phyloP scores from a whole-genome alignment of 192 early-diverging fungal genomes.

The Spinellus fusiger region DNA sequence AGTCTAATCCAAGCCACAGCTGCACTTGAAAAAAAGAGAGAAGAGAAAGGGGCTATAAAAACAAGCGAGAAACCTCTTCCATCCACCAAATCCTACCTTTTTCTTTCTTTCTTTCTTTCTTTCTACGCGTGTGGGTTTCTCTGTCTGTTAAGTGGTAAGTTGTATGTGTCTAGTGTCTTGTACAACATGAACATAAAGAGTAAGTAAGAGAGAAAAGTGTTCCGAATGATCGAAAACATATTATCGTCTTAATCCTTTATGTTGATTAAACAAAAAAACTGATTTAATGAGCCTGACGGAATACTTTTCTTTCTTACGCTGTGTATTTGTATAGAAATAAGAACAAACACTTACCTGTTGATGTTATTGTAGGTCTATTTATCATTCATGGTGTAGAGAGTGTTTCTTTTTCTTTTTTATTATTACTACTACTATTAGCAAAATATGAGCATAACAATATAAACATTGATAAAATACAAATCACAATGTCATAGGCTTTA shows the following conservation, averaged over 20 bases:
- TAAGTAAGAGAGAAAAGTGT: not conserved
- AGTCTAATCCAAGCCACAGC: not conserved
- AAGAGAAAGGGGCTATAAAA: not conserved
- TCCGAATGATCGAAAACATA: not conserved
- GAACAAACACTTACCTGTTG: too few species aligned
- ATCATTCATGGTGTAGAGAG: too few species aligned
- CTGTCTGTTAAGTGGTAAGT: not conserved
- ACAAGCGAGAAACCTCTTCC: too few species aligned
- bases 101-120: not conserved
- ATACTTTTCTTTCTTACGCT: not conserved
- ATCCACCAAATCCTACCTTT: too few species aligned
- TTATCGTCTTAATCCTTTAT: not conserved
- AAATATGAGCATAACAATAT: not conserved
- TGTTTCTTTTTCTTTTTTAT: too few species aligned
- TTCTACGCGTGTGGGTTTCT: not conserved
- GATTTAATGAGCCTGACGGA: conserved; percentile 1
- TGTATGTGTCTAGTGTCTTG: not conserved
- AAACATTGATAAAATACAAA: not conserved
- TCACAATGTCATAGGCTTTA: not conserved
- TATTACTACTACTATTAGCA: too few species aligned
- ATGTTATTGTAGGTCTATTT: too few species aligned
- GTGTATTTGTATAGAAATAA: too few species aligned
- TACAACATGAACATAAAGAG: not conserved
- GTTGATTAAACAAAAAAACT: conserved; percentile 1
- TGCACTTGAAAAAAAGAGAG: not conserved